These are phyloP conservation scores for Hyaloscypha variabilis DNA, from an alignment of 495 filamentous ascomycete species.

Conservation along the genomic window DNA sequence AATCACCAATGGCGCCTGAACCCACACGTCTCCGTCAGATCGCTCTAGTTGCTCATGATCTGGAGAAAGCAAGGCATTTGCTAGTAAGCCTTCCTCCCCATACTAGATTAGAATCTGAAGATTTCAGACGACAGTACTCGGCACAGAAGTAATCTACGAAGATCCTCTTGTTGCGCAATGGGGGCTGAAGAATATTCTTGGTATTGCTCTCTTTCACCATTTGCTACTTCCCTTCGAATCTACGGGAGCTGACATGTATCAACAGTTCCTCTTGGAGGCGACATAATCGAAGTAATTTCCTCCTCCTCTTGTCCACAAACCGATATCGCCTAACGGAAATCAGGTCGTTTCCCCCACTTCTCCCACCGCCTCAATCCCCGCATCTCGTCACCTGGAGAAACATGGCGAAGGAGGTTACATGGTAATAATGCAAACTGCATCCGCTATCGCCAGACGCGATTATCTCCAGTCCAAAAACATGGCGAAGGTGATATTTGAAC, in stretches of 20 bases:
- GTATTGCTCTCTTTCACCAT: background rate
- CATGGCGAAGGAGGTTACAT: conserved; percentile 29
- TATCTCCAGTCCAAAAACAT: conserved; percentile 14
- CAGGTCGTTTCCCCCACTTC: no score
- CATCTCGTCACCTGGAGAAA: conserved; percentile 22
- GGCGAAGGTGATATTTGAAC: conserved; percentile 24
- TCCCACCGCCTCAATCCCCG: conserved; percentile 8
- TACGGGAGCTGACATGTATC: background rate
- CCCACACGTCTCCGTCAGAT: conserved; percentile 28
- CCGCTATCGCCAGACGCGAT: conserved; percentile 13
- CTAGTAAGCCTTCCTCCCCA: conserved; percentile 14
- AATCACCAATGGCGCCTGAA: background rate
- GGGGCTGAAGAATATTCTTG: conserved; percentile 27
- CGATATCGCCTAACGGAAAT: no score
- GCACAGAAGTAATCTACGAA: conserved; percentile 25
- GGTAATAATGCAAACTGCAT: conserved; percentile 27
- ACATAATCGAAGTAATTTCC: conserved; percentile 28
- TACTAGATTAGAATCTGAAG: conserved; percentile 7
- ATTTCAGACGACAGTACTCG: conserved; percentile 23
- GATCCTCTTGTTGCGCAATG: conserved; percentile 28
- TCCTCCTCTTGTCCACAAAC: conserved; percentile 13
- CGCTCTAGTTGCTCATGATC: conserved; percentile 22
- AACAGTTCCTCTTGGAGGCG: conserved; percentile 27
- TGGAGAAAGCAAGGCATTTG: conserved; percentile 22
- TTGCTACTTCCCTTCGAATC: background rate